A percentile compares a stretch with the other conserved stretches of the same genome.
phyloP scores from a whole-genome alignment of 2,329 filamentous ascomycete genomes.

The Cytospora mali region DNA sequence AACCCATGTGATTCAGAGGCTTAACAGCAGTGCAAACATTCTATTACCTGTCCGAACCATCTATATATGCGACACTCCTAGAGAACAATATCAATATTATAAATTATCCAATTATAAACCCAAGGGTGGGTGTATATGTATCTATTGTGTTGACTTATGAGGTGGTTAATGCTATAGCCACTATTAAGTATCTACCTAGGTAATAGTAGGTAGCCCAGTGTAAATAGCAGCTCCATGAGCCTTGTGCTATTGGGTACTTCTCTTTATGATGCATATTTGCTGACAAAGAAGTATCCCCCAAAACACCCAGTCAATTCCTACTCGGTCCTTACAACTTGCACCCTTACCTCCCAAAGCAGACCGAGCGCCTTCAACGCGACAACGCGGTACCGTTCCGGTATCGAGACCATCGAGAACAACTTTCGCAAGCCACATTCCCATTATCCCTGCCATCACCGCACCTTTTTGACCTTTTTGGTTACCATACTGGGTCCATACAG shows the following conservation, averaged over 20 bases:
- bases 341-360: background rate
- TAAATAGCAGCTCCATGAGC: background rate
- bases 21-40: no score
- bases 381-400: conserved; percentile 1
- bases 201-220: background rate
- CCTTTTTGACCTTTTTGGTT: conserved; percentile 1
- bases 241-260: background rate
- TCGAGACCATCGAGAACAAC: background rate
- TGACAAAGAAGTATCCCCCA: background rate
- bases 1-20: no score
- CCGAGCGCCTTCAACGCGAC: background rate
- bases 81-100: no score
- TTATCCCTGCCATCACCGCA: background rate
- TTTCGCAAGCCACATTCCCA: background rate
- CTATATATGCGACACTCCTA: no score
- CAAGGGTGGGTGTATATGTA: no score
- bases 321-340: background rate
- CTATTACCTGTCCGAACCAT: no score
- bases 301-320: background rate
- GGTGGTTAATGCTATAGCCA: background rate
- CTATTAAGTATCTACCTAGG: background rate
- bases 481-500: background rate
- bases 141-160: no score
- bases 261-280: background rate
- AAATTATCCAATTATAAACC: no score